Conservation (phyloP, 306 rosid species). For the Prunus mongolica region DNA sequence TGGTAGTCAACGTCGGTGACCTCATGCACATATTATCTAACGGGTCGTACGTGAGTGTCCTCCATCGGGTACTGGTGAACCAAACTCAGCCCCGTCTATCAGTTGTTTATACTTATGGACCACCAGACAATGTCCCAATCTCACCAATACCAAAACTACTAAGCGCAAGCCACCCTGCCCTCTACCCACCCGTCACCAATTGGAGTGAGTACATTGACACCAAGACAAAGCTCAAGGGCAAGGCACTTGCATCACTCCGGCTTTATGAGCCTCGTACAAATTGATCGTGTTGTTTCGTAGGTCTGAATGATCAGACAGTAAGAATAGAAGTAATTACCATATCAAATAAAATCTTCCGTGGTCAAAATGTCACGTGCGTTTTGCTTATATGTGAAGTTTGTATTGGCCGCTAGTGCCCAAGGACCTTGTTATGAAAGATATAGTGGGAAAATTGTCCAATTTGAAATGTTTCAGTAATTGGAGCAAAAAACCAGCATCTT, state of each 20-base stretch:
- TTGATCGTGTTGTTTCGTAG: neutral
- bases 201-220: neutral
- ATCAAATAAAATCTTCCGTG: too few species aligned
- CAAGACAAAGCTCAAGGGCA: neutral
- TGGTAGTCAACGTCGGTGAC: slow-evolving; percentile 41
- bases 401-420: neutral
- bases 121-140: neutral
- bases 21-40: slow-evolving; percentile 45
- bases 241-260: neutral
- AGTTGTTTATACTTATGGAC: neutral
- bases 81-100: slow-evolving; percentile 32
- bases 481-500: too few species aligned
- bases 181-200: neutral
- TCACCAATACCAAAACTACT: neutral
- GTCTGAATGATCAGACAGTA: neutral
- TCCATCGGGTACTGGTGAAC: slow-evolving; percentile 33
- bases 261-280: neutral
- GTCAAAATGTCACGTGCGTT: neutral
- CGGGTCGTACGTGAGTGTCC: slow-evolving; percentile 31
- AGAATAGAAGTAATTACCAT: too few species aligned
- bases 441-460: too few species aligned
- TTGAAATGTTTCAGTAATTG: too few species aligned
- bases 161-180: neutral
- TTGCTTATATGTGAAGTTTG: neutral
- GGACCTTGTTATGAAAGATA: too few species aligned